Conservation (phyloP, 805 yeast species). For the Yamadazyma ubonensis region DNA sequence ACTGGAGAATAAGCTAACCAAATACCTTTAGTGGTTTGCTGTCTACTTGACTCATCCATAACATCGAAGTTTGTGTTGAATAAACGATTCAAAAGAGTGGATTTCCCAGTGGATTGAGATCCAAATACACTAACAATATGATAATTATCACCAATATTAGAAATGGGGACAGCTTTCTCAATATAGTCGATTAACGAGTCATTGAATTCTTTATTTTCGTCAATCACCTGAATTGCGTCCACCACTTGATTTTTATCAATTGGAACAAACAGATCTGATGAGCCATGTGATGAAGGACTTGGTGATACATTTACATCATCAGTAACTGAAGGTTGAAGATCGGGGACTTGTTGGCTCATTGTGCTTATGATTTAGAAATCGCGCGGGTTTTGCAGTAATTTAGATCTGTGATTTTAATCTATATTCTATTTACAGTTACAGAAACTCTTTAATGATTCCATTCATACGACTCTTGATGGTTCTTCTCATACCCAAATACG, state of each 20-base stretch:
- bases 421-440: conserved; percentile 1
- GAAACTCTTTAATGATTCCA: conserved; percentile 8
- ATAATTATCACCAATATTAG: conserved; percentile 64
- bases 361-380: conserved; percentile 5
- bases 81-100: conserved; percentile 81
- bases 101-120: conserved; percentile 94
- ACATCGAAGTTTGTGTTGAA: conserved; percentile 89
- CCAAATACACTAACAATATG: conserved; percentile 96
- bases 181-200: conserved; percentile 33
- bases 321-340: background rate
- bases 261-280: conserved; percentile 36
- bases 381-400: conserved; percentile 1
- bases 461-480: conserved; percentile 37
- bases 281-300: conserved; percentile 3
- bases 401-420: background rate
- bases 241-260: conserved; percentile 26
- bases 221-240: conserved; percentile 59
- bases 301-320: background rate
- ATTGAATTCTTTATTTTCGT: conserved; percentile 59
- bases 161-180: conserved; percentile 27
- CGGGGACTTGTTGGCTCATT: background rate
- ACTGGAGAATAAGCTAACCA: conserved; percentile 44
- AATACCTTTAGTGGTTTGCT: conserved; percentile 68
- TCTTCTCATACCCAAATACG: conserved; percentile 68
- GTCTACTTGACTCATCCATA: conserved; percentile 83